Evolutionary conservation across 495 filamentous ascomycete species (phyloP).

Genomic region (Hypoxylon fragiforme): DNA sequence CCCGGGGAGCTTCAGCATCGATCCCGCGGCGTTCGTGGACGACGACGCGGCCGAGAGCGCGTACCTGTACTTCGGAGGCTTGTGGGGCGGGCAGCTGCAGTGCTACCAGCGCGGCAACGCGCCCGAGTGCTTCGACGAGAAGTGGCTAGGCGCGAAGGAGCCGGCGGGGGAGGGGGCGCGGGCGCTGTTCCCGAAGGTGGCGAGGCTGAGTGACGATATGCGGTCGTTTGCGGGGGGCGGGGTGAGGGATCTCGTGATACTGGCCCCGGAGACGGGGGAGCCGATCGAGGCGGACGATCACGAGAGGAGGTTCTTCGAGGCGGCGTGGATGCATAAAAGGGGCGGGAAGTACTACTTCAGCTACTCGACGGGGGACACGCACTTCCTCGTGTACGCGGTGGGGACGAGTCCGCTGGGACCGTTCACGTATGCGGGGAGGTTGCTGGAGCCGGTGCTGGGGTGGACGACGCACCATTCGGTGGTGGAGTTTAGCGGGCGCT

Average conservation of each 20-base stretch:
- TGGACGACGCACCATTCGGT: conserved; percentile 85
- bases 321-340: conserved; percentile 72
- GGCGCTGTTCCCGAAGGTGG: conserved; percentile 64
- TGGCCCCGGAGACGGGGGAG: conserved; percentile 60
- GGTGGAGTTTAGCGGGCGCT: conserved; percentile 67
- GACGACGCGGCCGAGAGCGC: conserved; percentile 51
- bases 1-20: conserved; percentile 62
- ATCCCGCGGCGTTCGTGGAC: conserved; percentile 67
- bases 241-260: conserved; percentile 57
- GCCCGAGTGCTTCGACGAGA: conserved; percentile 48
- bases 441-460: conserved; percentile 73
- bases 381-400: conserved; percentile 67
- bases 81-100: conserved; percentile 74
- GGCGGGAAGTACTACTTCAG: conserved; percentile 71
- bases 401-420: conserved; percentile 65
- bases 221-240: conserved; percentile 52
- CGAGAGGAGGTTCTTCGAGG: conserved; percentile 76
- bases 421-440: conserved; percentile 68
- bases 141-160: conserved; percentile 56
- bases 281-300: conserved; percentile 66
- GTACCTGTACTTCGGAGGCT: conserved; percentile 67
- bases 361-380: conserved; percentile 76
- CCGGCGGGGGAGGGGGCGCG: conserved; percentile 50
- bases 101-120: conserved; percentile 50
- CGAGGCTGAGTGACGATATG: conserved; percentile 66